Conservation (phyloP, 208 protist species). For the Trichomonas vaginalis region DNA sequence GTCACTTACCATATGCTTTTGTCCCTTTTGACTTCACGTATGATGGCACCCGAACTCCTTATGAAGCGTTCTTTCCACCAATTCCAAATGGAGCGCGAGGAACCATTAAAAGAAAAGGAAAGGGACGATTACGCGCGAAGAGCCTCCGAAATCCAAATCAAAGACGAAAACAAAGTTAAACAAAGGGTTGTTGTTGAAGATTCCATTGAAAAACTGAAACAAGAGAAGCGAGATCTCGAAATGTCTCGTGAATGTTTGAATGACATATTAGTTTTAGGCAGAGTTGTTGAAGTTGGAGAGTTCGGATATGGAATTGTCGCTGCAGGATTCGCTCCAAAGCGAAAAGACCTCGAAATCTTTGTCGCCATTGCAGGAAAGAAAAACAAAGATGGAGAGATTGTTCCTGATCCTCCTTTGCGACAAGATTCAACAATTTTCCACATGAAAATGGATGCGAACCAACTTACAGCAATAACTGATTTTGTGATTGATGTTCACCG, state of each 20-base stretch:
- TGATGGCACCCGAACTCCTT: background rate
- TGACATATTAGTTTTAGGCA: background rate
- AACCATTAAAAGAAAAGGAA: background rate
- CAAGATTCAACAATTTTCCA: background rate
- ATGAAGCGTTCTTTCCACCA: background rate
- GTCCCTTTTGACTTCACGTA: background rate
- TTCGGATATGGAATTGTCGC: background rate
- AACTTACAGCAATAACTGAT: background rate
- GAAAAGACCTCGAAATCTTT: background rate
- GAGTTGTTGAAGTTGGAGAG: background rate
- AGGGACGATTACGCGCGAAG: background rate
- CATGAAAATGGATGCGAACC: background rate
- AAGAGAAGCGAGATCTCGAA: background rate
- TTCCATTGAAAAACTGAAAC: background rate
- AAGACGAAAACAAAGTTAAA: background rate
- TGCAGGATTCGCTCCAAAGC: background rate
- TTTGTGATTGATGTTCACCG: background rate
- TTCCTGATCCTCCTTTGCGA: background rate
- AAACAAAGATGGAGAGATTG: background rate
- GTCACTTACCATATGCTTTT: slow-evolving; percentile 2
- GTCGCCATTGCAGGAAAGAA: background rate
- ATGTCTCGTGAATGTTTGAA: background rate
- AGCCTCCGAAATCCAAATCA: background rate
- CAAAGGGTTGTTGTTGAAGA: background rate
- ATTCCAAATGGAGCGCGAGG: background rate